These are phyloP conservation scores for Anethum foeniculum DNA, from an alignment of 140 eudicot genomes.

Conservation along the genomic window DNA sequence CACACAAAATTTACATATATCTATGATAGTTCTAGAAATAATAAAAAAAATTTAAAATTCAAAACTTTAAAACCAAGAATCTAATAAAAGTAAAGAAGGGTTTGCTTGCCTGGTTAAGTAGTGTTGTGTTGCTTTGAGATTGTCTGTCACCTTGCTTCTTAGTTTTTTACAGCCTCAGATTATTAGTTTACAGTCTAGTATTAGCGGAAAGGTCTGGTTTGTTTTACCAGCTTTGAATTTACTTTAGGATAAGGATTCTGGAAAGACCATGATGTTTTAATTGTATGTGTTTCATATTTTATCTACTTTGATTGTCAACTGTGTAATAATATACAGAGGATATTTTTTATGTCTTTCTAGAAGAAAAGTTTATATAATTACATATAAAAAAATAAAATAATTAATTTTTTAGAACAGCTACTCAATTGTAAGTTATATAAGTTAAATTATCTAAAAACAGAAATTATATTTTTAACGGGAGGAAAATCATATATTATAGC, in stretches of 20 bases:
- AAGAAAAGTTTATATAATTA: too few species aligned
- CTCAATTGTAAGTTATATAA: too few species aligned
- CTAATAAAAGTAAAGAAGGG: neutral
- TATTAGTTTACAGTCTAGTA: neutral
- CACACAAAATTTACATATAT: neutral
- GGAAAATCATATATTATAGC: too few species aligned
- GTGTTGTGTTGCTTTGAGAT: slow-evolving; percentile 2
- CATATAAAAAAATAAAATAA: too few species aligned
- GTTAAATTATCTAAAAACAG: too few species aligned
- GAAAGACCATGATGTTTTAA: neutral
- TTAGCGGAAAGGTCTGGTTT: neutral
- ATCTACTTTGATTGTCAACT: neutral
- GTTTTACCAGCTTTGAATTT: neutral
- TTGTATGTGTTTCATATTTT: neutral
- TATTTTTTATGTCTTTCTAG: too few species aligned
- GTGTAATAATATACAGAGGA: neutral
- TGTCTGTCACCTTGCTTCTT: neutral
- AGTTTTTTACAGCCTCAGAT: neutral
- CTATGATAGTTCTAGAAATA: too few species aligned
- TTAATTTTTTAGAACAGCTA: too few species aligned
- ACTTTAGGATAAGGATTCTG: neutral
- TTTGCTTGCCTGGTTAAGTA: neutral
- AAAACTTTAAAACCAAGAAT: slow-evolving; percentile 4
- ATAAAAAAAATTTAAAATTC: neutral
- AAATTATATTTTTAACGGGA: too few species aligned